Evolutionary conservation across 2,329 filamentous ascomycete genomes (phyloP).

Genomic region (Beauveria sp.): DNA sequence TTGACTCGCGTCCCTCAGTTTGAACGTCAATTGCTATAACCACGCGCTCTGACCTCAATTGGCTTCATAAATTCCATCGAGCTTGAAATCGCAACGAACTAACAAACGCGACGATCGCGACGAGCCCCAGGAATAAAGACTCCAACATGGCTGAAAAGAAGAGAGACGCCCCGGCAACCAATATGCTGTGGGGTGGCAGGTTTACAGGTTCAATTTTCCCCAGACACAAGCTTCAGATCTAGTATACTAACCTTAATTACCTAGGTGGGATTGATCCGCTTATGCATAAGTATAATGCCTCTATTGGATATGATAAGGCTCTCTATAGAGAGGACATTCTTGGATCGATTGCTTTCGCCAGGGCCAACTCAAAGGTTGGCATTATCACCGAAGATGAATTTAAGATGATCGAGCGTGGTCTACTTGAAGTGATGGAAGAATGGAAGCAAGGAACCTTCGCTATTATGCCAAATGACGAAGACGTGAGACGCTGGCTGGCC

Average conservation of each 20-base stretch:
- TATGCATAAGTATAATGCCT: conserved; percentile 77
- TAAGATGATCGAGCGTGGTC: conserved; percentile 62
- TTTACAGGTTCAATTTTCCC: conserved; percentile 37
- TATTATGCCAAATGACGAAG: conserved; percentile 47
- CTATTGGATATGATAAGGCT: conserved; percentile 68
- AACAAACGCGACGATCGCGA: conserved; percentile 9
- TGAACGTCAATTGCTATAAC: conserved; percentile 14
- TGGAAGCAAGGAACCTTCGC: conserved; percentile 45
- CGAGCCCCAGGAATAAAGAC: neutral
- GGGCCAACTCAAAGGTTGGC: conserved; percentile 67
- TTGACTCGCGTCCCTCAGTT: conserved; percentile 16
- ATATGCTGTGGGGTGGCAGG: conserved; percentile 38
- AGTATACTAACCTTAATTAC: conserved; percentile 21
- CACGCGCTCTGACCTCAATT: conserved; percentile 14
- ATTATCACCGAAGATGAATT: conserved; percentile 72
- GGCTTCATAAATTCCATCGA: conserved; percentile 15
- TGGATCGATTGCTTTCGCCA: conserved; percentile 73
- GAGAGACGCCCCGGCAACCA: conserved; percentile 21
- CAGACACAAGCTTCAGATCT: conserved; percentile 18
- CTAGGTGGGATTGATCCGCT: conserved; percentile 73
- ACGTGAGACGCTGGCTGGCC: conserved; percentile 28
- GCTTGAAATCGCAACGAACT: conserved; percentile 14
- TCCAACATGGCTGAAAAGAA: conserved; percentile 19
- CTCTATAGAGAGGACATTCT: conserved; percentile 77
- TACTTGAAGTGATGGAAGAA: conserved; percentile 50